phyloP scores from a whole-genome alignment of 805 yeast species.

The Candida sithepensis region DNA sequence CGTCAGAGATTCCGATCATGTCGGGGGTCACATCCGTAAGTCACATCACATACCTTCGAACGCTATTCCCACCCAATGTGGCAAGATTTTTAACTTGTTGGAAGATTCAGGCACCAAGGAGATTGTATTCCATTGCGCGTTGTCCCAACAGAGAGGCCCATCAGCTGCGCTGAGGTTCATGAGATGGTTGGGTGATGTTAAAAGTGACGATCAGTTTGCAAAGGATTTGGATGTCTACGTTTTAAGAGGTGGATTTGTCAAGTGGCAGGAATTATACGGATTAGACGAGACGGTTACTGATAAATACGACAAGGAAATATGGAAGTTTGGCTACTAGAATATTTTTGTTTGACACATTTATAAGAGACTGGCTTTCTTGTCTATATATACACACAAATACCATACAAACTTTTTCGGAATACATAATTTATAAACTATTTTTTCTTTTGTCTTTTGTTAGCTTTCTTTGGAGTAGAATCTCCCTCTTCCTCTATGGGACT shows the following conservation, averaged over 20 bases:
- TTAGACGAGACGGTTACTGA: constrained; percentile 62
- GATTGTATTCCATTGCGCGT: constrained; percentile 86
- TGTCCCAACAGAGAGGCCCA: constrained; percentile 92
- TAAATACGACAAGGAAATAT: constrained; percentile 43
- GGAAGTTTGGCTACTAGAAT: constrained; percentile 24
- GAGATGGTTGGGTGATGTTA: constrained; percentile 37
- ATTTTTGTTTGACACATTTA: not conserved
- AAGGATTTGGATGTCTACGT: constrained; percentile 52
- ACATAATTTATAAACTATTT: not conserved
- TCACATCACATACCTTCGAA: constrained; percentile 56
- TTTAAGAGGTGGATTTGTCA: constrained; percentile 77
- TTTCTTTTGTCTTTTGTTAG: not conserved
- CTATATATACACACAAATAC: not conserved
- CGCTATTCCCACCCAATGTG: constrained; percentile 37
- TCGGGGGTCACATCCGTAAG: constrained; percentile 69
- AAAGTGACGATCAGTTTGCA: constrained; percentile 28
- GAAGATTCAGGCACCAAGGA: constrained; percentile 36
- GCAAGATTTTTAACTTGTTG: constrained; percentile 35
- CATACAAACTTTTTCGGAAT: not conserved
- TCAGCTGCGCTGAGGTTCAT: constrained; percentile 66
- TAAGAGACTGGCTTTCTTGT: not conserved
- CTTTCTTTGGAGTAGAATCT: not conserved
- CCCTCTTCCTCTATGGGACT: not conserved
- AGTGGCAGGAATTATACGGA: constrained; percentile 80
- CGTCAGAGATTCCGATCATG: constrained; percentile 78